phyloP scores from a whole-genome alignment of 441 rosid genomes.

The Breynia disticha region DNA sequence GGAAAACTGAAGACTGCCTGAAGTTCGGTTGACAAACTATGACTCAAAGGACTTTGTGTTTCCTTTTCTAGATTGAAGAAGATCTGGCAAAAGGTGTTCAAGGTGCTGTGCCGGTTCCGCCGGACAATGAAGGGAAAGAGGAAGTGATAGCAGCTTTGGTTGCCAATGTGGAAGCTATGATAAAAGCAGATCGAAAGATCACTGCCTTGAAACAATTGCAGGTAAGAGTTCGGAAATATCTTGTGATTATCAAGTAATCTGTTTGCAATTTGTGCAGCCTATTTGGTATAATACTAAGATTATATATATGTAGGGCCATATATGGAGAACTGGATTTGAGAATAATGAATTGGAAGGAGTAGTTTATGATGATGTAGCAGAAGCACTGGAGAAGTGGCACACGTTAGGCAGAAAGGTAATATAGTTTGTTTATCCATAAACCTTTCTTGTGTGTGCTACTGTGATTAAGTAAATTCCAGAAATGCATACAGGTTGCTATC shows the following conservation, averaged over 20 bases:
- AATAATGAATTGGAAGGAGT: conserved; percentile 60
- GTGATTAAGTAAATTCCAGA: not conserved
- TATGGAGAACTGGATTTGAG: conserved; percentile 83
- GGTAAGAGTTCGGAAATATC: conserved; percentile 30
- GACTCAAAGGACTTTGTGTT: not conserved
- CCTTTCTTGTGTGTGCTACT: not conserved
- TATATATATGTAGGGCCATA: conserved; percentile 65
- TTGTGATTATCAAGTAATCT: not conserved
- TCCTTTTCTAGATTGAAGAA: conserved; percentile 52
- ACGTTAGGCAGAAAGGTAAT: conserved; percentile 68
- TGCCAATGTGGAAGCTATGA: conserved; percentile 84
- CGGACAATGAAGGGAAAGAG: conserved; percentile 63
- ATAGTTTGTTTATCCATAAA: not conserved
- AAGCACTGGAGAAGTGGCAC: conserved; percentile 82
- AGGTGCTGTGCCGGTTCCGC: conserved; percentile 63
- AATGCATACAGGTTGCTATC: no score
- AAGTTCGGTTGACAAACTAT: not conserved
- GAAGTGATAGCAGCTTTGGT: conserved; percentile 73
- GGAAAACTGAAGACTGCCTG: not conserved
- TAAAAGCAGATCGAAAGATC: conserved; percentile 87
- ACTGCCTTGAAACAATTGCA: conserved; percentile 92
- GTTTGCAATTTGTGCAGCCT: not conserved
- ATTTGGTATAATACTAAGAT: conserved; percentile 6
- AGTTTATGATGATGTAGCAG: conserved; percentile 79
- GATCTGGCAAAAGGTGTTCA: conserved; percentile 60